Percentiles rank a stretch among this genome's conserved stretches.
These are phyloP conservation scores for Jatropha multifida DNA, from an alignment of 441 rosid species.

Conservation along the genomic window DNA sequence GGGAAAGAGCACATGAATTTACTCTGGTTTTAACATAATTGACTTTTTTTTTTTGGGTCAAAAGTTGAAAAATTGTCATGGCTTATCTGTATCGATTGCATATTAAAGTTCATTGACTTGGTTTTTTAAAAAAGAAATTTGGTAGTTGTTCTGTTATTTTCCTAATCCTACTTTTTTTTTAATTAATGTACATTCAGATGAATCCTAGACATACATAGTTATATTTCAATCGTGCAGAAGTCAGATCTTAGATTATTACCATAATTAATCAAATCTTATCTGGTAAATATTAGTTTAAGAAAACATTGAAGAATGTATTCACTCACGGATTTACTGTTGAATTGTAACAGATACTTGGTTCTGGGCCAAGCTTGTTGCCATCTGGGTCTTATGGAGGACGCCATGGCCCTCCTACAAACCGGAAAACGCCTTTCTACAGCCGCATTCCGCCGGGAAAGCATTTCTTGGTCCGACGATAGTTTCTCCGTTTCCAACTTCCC, in stretches of 20 bases:
- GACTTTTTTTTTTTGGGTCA: too few relatives aligned
- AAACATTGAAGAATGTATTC: not conserved
- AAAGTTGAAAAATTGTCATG: not conserved
- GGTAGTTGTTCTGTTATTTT: not conserved
- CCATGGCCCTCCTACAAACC: conserved; percentile 91
- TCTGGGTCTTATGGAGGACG: conserved; percentile 93
- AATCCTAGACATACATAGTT: too few relatives aligned
- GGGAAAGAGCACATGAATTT: conserved; percentile 6
- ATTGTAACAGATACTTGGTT: conserved; percentile 63
- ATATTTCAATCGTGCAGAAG: not conserved
- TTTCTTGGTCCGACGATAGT: conserved; percentile 82
- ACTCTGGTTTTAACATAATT: not conserved
- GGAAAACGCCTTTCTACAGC: conserved; percentile 89
- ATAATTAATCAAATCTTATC: not conserved
- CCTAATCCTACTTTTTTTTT: too few relatives aligned
- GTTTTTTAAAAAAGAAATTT: not conserved
- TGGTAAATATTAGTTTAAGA: not conserved
- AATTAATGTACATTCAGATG: too few relatives aligned
- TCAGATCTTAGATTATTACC: not conserved
- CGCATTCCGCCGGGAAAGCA: conserved; percentile 87
- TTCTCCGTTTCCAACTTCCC: conserved; percentile 56
- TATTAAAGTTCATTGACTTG: not conserved
- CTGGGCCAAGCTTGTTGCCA: conserved; percentile 94
- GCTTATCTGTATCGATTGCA: not conserved
- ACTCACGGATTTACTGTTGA: not conserved